A percentile compares a stretch with the other conserved stretches of the same genome.
phyloP scores from a whole-genome alignment of 306 rosid species.

The Corylus avellana region DNA sequence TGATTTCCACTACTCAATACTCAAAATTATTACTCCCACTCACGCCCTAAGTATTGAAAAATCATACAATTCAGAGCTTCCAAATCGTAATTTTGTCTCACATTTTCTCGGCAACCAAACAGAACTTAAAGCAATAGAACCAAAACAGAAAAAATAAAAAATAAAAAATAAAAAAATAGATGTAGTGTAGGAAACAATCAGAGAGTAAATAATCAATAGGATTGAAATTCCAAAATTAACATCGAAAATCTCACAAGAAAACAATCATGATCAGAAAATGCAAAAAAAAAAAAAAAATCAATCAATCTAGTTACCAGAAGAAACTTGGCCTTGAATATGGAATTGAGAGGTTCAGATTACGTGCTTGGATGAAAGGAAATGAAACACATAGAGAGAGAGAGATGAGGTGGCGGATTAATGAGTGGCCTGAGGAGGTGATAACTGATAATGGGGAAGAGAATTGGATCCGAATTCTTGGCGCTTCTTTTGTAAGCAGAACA shows the following conservation, averaged over 20 bases:
- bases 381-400: neutral
- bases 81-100: neutral
- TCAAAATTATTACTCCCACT: neutral
- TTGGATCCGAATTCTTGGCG: conserved; percentile 63
- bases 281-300: neutral
- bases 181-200: neutral
- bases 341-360: neutral
- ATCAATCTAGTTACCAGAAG: neutral
- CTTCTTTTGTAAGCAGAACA: conserved; percentile 37
- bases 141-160: neutral
- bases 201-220: neutral
- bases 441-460: conserved; percentile 21
- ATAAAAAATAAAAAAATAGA: too few relatives aligned
- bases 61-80: neutral
- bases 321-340: neutral
- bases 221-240: neutral
- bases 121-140: neutral
- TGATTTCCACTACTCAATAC: neutral
- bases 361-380: neutral
- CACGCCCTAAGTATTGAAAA: neutral
- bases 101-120: conserved; percentile 21
- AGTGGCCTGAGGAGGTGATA: conserved; percentile 13
- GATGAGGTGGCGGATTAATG: neutral
- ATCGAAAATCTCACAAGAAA: neutral
- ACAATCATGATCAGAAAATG: neutral